Conservation (phyloP, 768 basidiomycete genomes). For the Termitomyces sp. region DNA sequence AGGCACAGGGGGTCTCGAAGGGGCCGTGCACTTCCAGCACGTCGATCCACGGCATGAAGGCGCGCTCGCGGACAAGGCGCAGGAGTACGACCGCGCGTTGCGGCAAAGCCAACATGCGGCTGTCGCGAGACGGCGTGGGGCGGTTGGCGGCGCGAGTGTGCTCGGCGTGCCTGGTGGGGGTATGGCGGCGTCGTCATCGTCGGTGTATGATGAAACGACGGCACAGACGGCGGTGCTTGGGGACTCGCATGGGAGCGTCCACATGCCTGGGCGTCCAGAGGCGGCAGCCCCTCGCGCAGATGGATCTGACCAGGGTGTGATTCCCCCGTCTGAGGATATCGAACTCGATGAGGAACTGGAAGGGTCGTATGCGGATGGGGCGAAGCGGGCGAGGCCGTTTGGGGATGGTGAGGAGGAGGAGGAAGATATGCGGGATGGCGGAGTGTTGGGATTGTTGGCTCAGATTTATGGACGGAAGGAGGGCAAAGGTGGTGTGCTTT, state of each 20-base stretch:
- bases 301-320: conserved; percentile 18
- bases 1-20: conserved; percentile 15
- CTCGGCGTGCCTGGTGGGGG: conserved; percentile 44
- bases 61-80: conserved; percentile 46
- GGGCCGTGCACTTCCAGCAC: conserved; percentile 26
- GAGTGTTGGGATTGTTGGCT: conserved; percentile 79
- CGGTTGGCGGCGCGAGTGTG: conserved; percentile 35
- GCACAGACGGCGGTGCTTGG: conserved; percentile 72
- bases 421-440: conserved; percentile 73
- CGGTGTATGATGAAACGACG: conserved; percentile 48
- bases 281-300: neutral
- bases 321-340: conserved; percentile 38
- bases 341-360: conserved; percentile 53
- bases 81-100: conserved; percentile 73
- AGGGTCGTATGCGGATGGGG: conserved; percentile 74
- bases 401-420: conserved; percentile 51
- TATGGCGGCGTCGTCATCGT: conserved; percentile 23
- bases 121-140: conserved; percentile 38
- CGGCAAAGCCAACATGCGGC: conserved; percentile 62
- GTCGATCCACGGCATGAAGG: conserved; percentile 28
- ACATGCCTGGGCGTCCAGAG: neutral
- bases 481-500: conserved; percentile 36
- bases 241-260: conserved; percentile 64
- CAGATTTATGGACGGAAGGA: conserved; percentile 50
- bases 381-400: conserved; percentile 33